Evolutionary conservation across 805 yeast genomes (phyloP), one percentile per base, ranked within the genome.

Genomic region (Suhomyces xylopsoci): DNA sequence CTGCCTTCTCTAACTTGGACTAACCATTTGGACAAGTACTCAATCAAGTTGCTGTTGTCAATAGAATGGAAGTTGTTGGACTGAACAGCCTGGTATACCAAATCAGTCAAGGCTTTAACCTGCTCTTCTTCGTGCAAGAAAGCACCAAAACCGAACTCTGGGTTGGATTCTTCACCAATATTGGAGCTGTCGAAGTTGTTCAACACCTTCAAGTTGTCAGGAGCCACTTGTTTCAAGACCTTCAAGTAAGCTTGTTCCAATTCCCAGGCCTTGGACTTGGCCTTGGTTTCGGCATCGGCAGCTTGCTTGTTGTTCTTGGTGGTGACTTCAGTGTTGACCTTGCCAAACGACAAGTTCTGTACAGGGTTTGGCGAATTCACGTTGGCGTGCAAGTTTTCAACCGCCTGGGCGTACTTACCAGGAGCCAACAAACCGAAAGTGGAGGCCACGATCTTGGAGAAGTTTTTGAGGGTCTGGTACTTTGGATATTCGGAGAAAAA

Each of bases 101-200:
- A 63, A 8, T 68, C 62, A 14, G 80, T 60, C 57, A 86, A 74
- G 25, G 71, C 68, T 25, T 67, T 62, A 51, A 81, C 79, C 56
- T 80, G 77, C 58, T 83, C 83, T 60, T 82, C 80, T 38, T 72
- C 71, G 49, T 79, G 81, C 59, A 91, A 69, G 65, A 78, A 90
- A 25, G 81, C 72, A 68, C 98, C 98, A 59, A 81, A 89, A 7
- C 97, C 97, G 64, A 75, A 92, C 70, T 91, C 97, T 22, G 97
- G 98, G 49, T 83, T 81, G 17, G 83, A 63, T 32, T 71, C 69
- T 12, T 54, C 49, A 3, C 82, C 81, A 49, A 74, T 71, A 44
- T 77, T 72, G 34, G 72, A 70, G 22, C 79, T 74, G 15, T 77
- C 60, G 58, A 69, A 81, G 51, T 84, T 84, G 68, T 90, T 87